Evolutionary conservation across 2,329 filamentous ascomycete genomes (phyloP), one percentile per base, ranked within the genome.

Genomic region (Aaosphaeria pasadenensis): DNA sequence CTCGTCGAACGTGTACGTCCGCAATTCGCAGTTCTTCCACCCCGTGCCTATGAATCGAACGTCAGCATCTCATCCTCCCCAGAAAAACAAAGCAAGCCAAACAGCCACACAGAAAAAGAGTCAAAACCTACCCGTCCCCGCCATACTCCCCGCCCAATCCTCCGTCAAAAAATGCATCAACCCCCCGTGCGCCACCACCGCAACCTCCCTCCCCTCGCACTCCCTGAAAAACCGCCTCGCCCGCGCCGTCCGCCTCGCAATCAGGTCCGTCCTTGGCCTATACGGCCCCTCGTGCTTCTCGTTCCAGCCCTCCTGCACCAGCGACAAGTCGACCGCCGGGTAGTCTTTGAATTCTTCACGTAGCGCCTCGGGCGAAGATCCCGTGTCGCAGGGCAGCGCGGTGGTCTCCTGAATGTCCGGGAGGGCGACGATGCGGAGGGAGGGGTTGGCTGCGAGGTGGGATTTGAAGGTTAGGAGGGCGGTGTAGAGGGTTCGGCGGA

Each of bases 391-490:
- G 1, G 89, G 85, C 30, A 85, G 73, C 40, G 84, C 78, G 2
- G 82, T 85, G 0, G 88, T 84, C 70, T 95, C 90, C 71, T 95
- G 90, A 2, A 89, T 72, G 53, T 89, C 84, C 0, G 88, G 88
- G n/a, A 92, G 73, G 1, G 85, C 84, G 42, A 86, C 71, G 50
- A 94, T 67, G 31, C 69, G 76, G 48, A 78, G 59, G 5, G 69
- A 66, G 7, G 48, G 49, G 13, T 49, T 49, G 5, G 45, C 28
- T 13, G 11, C 11, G n/a, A 59, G 39, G 33, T 45, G 76, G 0
- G 80, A 72, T 29, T 75, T 76, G 70, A 95, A 95, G 40, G 81
- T 78, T 45, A 82, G 72, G 39, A 90, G 76, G 29, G 86, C 84
- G 2, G 90, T 95, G 70, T 87, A 82, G 43, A 95, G 74, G 2